Base-by-base conservation (phyloP, 1,284 basidiomycete species). In the Boletus austroedulis region DNA sequence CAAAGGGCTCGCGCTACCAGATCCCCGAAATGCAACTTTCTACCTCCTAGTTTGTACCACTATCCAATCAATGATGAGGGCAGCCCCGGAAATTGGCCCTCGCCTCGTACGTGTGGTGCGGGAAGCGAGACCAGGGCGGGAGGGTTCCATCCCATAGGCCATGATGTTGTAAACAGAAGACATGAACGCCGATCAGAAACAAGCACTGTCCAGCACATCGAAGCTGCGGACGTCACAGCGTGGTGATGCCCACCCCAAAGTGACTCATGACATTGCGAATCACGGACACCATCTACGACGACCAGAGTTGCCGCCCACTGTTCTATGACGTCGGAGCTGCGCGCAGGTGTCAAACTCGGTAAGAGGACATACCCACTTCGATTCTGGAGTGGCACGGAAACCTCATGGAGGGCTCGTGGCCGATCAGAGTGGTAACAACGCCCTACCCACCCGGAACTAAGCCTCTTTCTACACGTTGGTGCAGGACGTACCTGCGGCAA, bases 371-470 rank as follows among this genome's bases (percentile, higher is more conserved):
- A 24, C 45, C 15, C n/a, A 23, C 9, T 14, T 29, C 2, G 32
- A 49, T 43, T 15, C 45, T 47, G 15, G 41, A 23, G 41, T 29
- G 36, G 38, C 19, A 34, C 63, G 29, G 23, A 44, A 53, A n/a
- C 67, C 48, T 53, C 57, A 23, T 61, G 67, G 38, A 14, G 7
- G 21, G 28, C 64, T 68, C 43, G 45, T 55, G 62, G 50, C 34
- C 24, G 43, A 64, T 68, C 57, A 57, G 36, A 23, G 19, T 26
- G 38, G 26, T 48, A 41, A 24, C 63, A 54, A 56, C 38, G 44
- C 64, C 41, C 7, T 29, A 50, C 41, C 24, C 47, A 31, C 47
- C 56, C 45, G 32, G 24, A 51, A 32, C 48, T 21, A 48, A 12
- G 31, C 47, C 15, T 23, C 34, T 4, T 38, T 43, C 21, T n/a